Conservation (phyloP, 176 grass and related monocot genomes). For the Oryza coarctata region DNA sequence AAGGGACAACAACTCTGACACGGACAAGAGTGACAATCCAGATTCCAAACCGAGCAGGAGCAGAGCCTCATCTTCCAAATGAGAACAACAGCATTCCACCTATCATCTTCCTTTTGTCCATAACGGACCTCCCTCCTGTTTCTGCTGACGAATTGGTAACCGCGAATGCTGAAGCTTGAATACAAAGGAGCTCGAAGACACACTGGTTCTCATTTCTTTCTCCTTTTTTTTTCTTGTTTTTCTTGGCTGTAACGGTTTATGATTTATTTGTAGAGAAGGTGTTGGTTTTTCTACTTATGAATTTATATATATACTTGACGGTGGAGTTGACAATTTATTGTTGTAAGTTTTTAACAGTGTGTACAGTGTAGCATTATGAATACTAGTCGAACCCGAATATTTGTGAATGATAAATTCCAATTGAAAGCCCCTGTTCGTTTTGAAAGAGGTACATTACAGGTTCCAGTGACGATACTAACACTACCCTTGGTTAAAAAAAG, state of each 20-base stretch:
- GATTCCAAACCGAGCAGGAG: constrained; percentile 63
- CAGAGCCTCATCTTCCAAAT: constrained; percentile 52
- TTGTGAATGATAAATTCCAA: constrained; percentile 43
- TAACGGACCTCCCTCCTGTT: neutral
- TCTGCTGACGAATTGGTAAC: constrained; percentile 44
- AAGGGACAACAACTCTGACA: constrained; percentile 75
- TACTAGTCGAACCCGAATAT: constrained; percentile 20
- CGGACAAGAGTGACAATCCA: constrained; percentile 74
- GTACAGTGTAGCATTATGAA: constrained; percentile 58
- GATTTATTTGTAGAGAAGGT: constrained; percentile 61
- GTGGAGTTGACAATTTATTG: constrained; percentile 40
- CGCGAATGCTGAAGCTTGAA: constrained; percentile 20
- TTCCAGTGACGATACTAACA: neutral
- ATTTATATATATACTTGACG: constrained; percentile 34
- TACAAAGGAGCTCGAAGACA: constrained; percentile 24
- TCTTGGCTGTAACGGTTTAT: constrained; percentile 33
- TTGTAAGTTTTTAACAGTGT: constrained; percentile 49
- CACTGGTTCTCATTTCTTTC: constrained; percentile 3
- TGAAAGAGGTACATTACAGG: neutral
- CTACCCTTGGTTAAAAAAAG: neutral
- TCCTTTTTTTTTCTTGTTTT: constrained; percentile 1
- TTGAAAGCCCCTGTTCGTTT: neutral
- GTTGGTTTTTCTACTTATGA: constrained; percentile 36
- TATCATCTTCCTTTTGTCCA: constrained; percentile 23
- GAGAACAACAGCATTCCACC: constrained; percentile 12